Conservation (phyloP, 331 rosid species). For the Telfairia occidentalis region DNA sequence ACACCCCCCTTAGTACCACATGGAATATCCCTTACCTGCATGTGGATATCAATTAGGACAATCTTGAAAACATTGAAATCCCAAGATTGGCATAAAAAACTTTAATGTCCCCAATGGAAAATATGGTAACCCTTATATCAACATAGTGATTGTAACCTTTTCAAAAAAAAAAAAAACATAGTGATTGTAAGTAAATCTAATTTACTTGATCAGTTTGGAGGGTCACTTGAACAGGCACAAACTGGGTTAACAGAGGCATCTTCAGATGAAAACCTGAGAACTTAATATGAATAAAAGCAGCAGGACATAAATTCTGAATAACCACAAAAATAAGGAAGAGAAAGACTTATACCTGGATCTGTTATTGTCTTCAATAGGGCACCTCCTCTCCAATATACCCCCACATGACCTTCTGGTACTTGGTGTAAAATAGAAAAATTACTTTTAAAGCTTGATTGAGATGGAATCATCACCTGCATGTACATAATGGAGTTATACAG, state of each 20-base stretch:
- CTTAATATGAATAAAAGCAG: constrained; percentile 3
- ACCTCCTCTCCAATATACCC: constrained; percentile 90
- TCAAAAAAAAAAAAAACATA: no score
- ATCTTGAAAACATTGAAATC: background rate
- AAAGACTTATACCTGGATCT: constrained; percentile 43
- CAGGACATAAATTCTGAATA: background rate
- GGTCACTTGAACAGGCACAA: constrained; percentile 77
- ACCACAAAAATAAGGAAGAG: background rate
- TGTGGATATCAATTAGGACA: background rate
- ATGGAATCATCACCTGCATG: constrained; percentile 40
- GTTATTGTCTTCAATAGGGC: constrained; percentile 67
- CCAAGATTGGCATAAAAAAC: background rate
- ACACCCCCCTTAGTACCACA: constrained; percentile 98
- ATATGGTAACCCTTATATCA: constrained; percentile 9
- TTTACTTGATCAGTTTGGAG: constrained; percentile 78
- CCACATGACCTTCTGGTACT: constrained; percentile 97
- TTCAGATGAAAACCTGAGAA: constrained; percentile 70
- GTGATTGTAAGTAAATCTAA: constrained; percentile 7
- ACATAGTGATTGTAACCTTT: background rate
- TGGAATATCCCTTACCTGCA: constrained; percentile 81
- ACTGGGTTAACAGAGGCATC: constrained; percentile 68
- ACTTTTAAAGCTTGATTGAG: constrained; percentile 29
- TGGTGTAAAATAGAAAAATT: constrained; percentile 62
- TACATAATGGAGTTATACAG: background rate
- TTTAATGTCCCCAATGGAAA: background rate